Conservation (phyloP, 176 grass and related monocot genomes). For the Cenchrus fungigraminus region DNA sequence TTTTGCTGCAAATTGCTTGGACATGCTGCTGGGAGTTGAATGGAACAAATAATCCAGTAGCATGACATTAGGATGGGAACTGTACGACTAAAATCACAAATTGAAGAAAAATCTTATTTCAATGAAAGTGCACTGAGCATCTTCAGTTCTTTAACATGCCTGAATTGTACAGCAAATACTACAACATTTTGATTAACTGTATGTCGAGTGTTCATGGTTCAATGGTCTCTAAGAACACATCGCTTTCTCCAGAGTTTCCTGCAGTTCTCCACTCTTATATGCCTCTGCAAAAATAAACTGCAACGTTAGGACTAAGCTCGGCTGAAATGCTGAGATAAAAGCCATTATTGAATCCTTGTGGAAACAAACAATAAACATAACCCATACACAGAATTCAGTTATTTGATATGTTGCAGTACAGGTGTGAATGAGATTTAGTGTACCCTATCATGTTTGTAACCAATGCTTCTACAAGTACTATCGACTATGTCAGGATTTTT, state of each 20-base stretch:
- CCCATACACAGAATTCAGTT: background rate
- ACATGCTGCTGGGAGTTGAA: too few relatives aligned
- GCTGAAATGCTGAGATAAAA: slow-evolving; percentile 13
- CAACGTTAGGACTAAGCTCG: background rate
- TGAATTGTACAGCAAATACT: background rate
- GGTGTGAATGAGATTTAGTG: slow-evolving; percentile 63
- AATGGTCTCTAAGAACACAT: slow-evolving; percentile 46
- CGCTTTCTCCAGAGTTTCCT: slow-evolving; percentile 73
- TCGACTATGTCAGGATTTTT: slow-evolving; percentile 95
- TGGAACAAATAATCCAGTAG: too few relatives aligned
- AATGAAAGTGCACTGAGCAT: background rate
- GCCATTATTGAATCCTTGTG: background rate
- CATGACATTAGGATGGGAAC: too few relatives aligned
- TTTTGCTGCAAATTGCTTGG: too few relatives aligned
- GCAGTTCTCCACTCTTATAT: slow-evolving; percentile 78
- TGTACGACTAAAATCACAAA: too few relatives aligned
- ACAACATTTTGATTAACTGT: background rate
- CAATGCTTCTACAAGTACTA: slow-evolving; percentile 85
- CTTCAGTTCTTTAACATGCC: background rate
- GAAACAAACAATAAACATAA: background rate
- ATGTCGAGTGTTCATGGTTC: background rate
- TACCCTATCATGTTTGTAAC: slow-evolving; percentile 94
- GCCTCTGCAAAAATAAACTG: slow-evolving; percentile 58
- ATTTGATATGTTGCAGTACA: slow-evolving; percentile 68
- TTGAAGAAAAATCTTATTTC: background rate